Base-by-base conservation (phyloP, 306 rosid species). In the Prosopis cineraria region DNA sequence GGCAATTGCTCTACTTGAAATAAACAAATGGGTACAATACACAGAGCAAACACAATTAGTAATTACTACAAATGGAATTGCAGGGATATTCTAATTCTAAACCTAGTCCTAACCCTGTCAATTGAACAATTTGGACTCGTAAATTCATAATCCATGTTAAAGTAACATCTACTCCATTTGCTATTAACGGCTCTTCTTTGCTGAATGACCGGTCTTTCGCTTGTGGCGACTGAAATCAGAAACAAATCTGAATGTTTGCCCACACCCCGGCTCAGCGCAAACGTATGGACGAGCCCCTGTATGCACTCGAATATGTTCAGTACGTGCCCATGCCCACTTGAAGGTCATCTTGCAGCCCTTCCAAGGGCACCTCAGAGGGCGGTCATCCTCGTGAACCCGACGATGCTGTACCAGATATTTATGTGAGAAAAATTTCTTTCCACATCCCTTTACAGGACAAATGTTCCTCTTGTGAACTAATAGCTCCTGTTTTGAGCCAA, bases 321-420 rank as follows among this genome's bases (percentile, higher is more conserved):
- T 96, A 50, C 97, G 96, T 53, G 99, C 98, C 99, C 99, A 93
- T 40, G 99, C 94, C 99, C 98, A 93, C 86, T 96, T 96, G 92
- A 96, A 96, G 44, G 92, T 91, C 99, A 93, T 96, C 94, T 93
- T 93, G 96, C 99, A 96, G 74, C 99, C 99, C 89, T 88, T 96
- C 99, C 99, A 96, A 25, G 98, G 98, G 73, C 99, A 96, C 89
- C 83, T 83, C 67, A 96, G 88, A 70, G 99, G 99, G 33, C 97
- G 97, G 30, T 96, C 99, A 74, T 96, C 99, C 84, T 83, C 68
- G 41, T 96, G 99, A 64, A 96, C 99, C 67, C 98, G 89, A 1
- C 98, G 93, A 73, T 96, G 99, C 84, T 96, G 99, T 86, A 93
- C 98, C 76, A 96, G 93, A 87, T 96, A 96, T 80, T 96, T 96